phyloP scores from a whole-genome alignment of 2,329 filamentous ascomycete genomes.

The Diaporthe vexans region DNA sequence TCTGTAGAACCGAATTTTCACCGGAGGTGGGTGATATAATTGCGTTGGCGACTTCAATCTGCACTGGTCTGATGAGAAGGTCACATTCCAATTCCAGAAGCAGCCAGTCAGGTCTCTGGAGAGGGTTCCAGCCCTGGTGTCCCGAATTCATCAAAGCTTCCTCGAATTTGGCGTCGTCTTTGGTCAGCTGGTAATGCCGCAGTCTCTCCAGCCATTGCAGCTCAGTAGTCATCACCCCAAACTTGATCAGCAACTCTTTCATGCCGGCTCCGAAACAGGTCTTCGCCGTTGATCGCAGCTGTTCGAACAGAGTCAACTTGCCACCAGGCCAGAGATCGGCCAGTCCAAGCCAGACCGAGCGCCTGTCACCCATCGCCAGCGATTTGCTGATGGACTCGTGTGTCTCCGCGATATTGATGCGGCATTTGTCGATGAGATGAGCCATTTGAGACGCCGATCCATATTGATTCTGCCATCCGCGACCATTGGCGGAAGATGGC shows the following conservation, averaged over 20 bases:
- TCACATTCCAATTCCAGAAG: conserved; percentile 77
- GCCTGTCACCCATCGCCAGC: background rate
- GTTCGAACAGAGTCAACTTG: conserved; percentile 59
- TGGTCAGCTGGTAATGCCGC: conserved; percentile 47
- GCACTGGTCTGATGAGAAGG: conserved; percentile 71
- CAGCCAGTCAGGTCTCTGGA: conserved; percentile 71
- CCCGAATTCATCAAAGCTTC: conserved; percentile 63
- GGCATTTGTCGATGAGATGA: background rate
- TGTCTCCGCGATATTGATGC: background rate
- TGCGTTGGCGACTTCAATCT: conserved; percentile 72
- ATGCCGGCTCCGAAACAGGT: conserved; percentile 51
- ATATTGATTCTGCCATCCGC: background rate
- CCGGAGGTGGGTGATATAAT: conserved; percentile 68
- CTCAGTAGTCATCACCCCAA: conserved; percentile 59
- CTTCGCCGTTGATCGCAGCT: conserved; percentile 55
- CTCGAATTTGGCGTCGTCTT: conserved; percentile 47
- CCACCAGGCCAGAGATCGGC: conserved; percentile 62
- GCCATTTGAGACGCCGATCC: background rate
- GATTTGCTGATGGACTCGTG: background rate
- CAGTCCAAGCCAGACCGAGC: conserved; percentile 55
- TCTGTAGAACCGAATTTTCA: conserved; percentile 72
- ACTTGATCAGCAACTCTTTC: conserved; percentile 57
- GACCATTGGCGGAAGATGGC: no score
- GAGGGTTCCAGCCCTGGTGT: conserved; percentile 71
- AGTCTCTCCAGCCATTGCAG: conserved; percentile 63